Base-by-base conservation (phyloP, 2,329 filamentous ascomycete genomes). In the Nemania serpens region DNA sequence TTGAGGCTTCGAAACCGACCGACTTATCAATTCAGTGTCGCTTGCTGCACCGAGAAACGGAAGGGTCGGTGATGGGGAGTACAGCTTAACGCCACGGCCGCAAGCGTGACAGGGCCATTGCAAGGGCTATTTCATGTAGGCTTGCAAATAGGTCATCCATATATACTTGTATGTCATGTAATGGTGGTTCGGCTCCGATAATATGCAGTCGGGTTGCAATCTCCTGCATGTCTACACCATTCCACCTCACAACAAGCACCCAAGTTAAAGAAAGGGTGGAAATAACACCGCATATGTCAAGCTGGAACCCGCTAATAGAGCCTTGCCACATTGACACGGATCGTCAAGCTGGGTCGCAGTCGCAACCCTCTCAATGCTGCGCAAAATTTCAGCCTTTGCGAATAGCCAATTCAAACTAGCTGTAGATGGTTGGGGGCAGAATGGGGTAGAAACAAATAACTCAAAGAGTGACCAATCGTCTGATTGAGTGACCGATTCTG, bases 141-240 rank as follows among this genome's bases (percentile, higher is more conserved):
- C 20, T 17, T 29, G 34, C 34, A 25, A 46, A 11, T 18, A 25
- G 7, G 22, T 5, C 13, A 42, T 56, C 46, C 53, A 43, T 42
- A 46, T 46, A 39, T 46, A n/a, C n/a, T n/a, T n/a, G n/a, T n/a
- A 45, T 36, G 49, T 47, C 17, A 45, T 51, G 55, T 7, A 42
- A 41, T 42, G n/a, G 37, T 39, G 20, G 33, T 42, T 62, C 59
- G 59, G 59, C 34, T 55, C 59, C 55, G 59, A 62, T 55, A 36
- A 41, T 50, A 45, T 62, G 59, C 48, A 50, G 45, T 50, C 50
- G 34, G 37, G 49, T 58, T 58, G 12, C 52, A 58, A 41, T 51
- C n/a, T 17, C 25, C 13, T 52, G 22, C 58, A 22, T 17, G 36
- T 12, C 41, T 43, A n/a, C 17, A 20, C 25, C 25, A 4, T 39